Base-by-base conservation (phyloP, 345 rosid genomes). In the Hibiscus trionum region DNA sequence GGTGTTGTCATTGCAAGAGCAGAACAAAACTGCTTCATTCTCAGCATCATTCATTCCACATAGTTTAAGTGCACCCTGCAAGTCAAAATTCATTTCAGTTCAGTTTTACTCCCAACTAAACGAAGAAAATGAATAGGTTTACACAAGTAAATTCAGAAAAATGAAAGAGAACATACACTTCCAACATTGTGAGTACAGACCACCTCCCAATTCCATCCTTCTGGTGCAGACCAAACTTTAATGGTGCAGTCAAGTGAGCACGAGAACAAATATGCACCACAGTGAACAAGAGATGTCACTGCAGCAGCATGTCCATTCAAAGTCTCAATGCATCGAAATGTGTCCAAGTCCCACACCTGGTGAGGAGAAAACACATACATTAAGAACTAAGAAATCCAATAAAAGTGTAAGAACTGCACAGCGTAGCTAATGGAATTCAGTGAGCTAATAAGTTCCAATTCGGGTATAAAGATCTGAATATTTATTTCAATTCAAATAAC, bases 281-380 rank as follows among this genome's bases (percentile, higher is more conserved):
- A 79, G 65, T 73, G 70, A 24, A 75, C 31, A 31, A 75, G 64
- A 5, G 79, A 79, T 16, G 59, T 75, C 4, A 79, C 77, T 9
- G 24, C 55, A 21, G 63, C 73, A 5, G 55, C 53, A 56, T 79
- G 79, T 17, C 57, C 74, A 11, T 42, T n/a, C 52, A 79, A n/a
- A 2, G 33, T 42, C 7, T 47, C 11, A 6, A 56, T 16, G 68
- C 79, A 79, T 3, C 17, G 37, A 7, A 72, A 53, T 4, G 57
- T 66, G 11, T 42, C 29, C 5, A 4, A 16, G 42, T 79, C 66
- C 82, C 79, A 75, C 1, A 67, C 61, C 49, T 62, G 27, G 3
- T 17, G 3, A 35, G 14, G 19, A 62, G 66, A n/a, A 35, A 33
- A 62, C 42, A 35, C n/a, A n/a, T 8, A 7, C 11, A 55, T 62